Evolutionary conservation across 2,329 filamentous ascomycete species (phyloP).

Genomic region (Colletotrichum nymphaeae): DNA sequence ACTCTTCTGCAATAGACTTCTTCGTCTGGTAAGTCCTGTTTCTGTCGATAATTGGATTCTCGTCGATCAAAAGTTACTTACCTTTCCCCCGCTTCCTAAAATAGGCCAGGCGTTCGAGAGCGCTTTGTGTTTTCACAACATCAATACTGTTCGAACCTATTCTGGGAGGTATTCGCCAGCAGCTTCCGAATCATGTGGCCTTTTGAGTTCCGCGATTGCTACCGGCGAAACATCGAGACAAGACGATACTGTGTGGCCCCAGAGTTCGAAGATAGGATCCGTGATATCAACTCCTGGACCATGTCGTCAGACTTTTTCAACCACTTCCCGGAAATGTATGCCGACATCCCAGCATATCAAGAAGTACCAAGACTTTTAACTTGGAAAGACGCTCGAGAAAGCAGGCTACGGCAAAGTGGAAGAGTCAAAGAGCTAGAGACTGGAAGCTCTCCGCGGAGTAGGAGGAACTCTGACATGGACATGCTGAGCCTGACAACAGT

Average conservation of each 20-base stretch:
- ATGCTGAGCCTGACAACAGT: not conserved
- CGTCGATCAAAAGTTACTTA: not conserved
- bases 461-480: not conserved
- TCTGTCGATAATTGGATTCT: not conserved
- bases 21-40: conserved; percentile 41
- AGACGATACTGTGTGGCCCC: conserved; percentile 36
- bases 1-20: conserved; percentile 44
- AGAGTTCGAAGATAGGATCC: conserved; percentile 40
- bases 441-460: not conserved
- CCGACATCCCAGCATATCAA: conserved; percentile 28
- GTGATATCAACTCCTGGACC: conserved; percentile 43
- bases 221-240: conserved; percentile 39
- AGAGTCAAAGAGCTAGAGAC: not conserved
- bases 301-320: conserved; percentile 43
- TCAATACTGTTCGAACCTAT: conserved; percentile 41
- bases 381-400: not conserved
- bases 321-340: conserved; percentile 40
- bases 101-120: conserved; percentile 43
- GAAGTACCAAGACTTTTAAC: not conserved
- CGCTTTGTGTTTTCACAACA: conserved; percentile 44
- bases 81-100: not conserved
- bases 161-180: conserved; percentile 41
- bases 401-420: not conserved
- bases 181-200: conserved; percentile 42
- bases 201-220: conserved; percentile 41